These are phyloP conservation scores for Powellomyces hirtus DNA, from an alignment of 192 early-diverging fungal species.

Conservation along the genomic window DNA sequence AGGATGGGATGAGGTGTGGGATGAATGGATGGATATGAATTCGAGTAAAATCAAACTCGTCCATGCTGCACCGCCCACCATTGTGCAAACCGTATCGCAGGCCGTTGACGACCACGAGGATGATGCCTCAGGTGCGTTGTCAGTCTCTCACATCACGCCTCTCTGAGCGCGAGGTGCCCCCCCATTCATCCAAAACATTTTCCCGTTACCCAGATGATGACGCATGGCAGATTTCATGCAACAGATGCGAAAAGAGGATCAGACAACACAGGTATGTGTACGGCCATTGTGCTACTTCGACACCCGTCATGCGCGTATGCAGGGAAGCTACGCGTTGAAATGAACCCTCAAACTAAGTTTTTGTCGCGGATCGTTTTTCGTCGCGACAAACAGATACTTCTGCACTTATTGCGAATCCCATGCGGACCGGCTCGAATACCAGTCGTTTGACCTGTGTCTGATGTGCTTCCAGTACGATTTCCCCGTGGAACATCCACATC, in stretches of 20 bases:
- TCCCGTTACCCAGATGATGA: constrained; percentile 48
- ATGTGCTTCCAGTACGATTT: constrained; percentile 21
- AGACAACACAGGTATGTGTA: constrained; percentile 77
- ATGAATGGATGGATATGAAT: constrained; percentile 21
- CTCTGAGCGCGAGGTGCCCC: too few relatives aligned
- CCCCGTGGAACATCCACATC: constrained; percentile 66
- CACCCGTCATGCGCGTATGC: too few relatives aligned
- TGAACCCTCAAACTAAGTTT: not conserved
- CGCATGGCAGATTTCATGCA: constrained; percentile 71
- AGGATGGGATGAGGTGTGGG: constrained; percentile 19
- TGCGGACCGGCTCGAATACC: constrained; percentile 61
- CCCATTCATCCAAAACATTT: not conserved
- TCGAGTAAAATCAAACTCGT: constrained; percentile 10
- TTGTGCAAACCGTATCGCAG: not conserved
- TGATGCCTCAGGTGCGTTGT: not conserved
- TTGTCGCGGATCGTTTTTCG: not conserved
- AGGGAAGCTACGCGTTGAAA: too few relatives aligned
- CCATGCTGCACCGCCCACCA: not conserved
- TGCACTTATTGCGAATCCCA: constrained; percentile 76
- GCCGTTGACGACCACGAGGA: not conserved
- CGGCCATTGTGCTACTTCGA: too few relatives aligned
- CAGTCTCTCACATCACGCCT: too few relatives aligned
- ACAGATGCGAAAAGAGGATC: constrained; percentile 76
- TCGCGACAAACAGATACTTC: constrained; percentile 58
- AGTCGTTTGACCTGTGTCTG: constrained; percentile 74